These are phyloP conservation scores for Purshia tridentata DNA, from an alignment of 306 rosid genomes.

Conservation along the genomic window DNA sequence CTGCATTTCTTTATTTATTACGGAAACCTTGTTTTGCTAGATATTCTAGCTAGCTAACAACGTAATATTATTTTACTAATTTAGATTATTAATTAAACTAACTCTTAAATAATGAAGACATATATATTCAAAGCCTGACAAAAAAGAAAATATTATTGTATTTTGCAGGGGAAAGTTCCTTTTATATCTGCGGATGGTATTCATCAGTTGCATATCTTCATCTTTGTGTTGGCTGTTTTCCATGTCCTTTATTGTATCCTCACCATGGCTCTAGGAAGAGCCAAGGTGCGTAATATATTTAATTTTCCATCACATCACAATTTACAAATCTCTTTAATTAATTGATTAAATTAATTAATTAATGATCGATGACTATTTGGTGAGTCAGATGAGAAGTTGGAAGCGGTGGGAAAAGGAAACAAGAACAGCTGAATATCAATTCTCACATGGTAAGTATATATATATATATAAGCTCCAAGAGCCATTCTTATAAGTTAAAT, in stretches of 20 bases:
- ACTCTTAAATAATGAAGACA: too few species aligned
- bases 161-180: slow-evolving; percentile 58
- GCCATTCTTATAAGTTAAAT: neutral
- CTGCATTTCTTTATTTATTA: too few species aligned
- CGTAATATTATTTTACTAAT: too few species aligned
- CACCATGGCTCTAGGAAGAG: slow-evolving; percentile 65
- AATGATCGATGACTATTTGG: neutral
- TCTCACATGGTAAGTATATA: slow-evolving; percentile 67
- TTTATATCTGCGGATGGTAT: slow-evolving; percentile 64
- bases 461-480: neutral
- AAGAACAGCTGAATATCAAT: slow-evolving; percentile 71
- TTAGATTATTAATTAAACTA: too few species aligned
- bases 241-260: slow-evolving; percentile 70
- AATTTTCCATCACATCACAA: neutral
- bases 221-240: slow-evolving; percentile 68
- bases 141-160: neutral
- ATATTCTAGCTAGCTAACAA: too few species aligned
- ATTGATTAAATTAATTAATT: neutral
- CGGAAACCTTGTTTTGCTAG: too few species aligned
- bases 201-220: slow-evolving; percentile 85
- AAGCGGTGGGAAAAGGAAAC: slow-evolving; percentile 88
- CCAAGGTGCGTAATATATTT: slow-evolving; percentile 51
- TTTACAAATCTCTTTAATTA: neutral
- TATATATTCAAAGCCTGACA: too few species aligned
- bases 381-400: slow-evolving; percentile 84